Percentiles rank a stretch among this genome's conserved stretches.
Conservation (phyloP, 2,329 filamentous ascomycete species). For the Aspergillus sp. region DNA sequence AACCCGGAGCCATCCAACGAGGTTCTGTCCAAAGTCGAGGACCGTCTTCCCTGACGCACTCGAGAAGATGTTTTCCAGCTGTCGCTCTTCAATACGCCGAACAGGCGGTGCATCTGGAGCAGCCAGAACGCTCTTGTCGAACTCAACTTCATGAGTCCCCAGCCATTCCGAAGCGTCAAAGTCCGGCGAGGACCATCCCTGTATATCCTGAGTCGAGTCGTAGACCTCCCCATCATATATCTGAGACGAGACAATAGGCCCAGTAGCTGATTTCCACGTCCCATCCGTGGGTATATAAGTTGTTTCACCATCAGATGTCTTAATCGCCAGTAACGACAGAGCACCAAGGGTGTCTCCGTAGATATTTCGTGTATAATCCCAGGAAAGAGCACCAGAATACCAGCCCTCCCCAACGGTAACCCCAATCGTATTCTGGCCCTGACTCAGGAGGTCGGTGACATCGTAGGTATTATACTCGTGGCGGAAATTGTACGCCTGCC, state of each 20-base stretch:
- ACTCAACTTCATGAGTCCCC: slow-evolving; percentile 9
- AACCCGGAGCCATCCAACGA: slow-evolving; percentile 52
- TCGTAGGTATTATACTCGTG: slow-evolving; percentile 55
- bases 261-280: slow-evolving; percentile 12
- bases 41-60: slow-evolving; percentile 49
- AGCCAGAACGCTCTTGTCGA: slow-evolving; percentile 8
- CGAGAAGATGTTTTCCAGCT: slow-evolving; percentile 27
- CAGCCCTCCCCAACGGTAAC: slow-evolving; percentile 51
- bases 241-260: slow-evolving; percentile 28
- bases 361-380: slow-evolving; percentile 16
- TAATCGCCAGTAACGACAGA: slow-evolving; percentile 9
- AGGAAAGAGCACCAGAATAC: slow-evolving; percentile 39
- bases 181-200: slow-evolving; percentile 33
- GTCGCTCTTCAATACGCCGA: slow-evolving; percentile 32
- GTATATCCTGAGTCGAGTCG: slow-evolving; percentile 38
- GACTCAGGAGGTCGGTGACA: slow-evolving; percentile 42
- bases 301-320: slow-evolving; percentile 2
- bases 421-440: slow-evolving; percentile 41
- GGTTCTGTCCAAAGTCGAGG: slow-evolving; percentile 60
- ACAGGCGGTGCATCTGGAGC: slow-evolving; percentile 46
- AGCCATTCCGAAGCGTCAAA: slow-evolving; percentile 14
- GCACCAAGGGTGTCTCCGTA: slow-evolving; percentile 20
- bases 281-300: slow-evolving; percentile 11
- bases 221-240: slow-evolving; percentile 56
- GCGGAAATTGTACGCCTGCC: slow-evolving; percentile 51